phyloP scores from a whole-genome alignment of 768 basidiomycete species.

The Lactarius vividus region DNA sequence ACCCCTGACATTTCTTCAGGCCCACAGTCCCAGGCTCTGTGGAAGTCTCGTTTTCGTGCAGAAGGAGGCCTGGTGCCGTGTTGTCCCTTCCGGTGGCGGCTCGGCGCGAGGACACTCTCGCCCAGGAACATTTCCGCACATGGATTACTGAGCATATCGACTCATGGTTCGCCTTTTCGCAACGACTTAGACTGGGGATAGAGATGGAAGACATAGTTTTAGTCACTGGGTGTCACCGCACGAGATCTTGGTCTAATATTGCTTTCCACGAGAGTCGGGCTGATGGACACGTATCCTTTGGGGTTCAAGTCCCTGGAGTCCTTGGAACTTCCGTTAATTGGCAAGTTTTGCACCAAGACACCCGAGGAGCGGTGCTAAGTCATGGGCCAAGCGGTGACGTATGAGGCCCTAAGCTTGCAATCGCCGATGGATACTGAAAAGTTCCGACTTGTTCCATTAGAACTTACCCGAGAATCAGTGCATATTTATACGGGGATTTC shows the following conservation, averaged over 20 bases:
- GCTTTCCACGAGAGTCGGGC: background rate
- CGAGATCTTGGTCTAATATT: background rate
- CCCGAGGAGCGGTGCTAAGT: background rate
- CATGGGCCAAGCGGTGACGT: no score
- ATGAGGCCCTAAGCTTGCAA: no score
- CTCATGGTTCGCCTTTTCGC: background rate
- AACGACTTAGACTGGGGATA: background rate
- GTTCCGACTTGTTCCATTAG: no score
- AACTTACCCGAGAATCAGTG: no score
- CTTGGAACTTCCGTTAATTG: background rate
- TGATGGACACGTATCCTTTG: background rate
- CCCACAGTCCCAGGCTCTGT: no score
- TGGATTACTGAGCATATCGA: background rate
- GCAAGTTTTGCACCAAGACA: background rate
- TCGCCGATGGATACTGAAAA: no score
- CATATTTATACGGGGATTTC: no score
- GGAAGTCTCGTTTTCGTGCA: no score
- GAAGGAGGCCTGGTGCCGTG: no score
- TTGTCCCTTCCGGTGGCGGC: background rate
- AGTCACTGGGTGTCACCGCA: background rate
- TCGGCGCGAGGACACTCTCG: background rate
- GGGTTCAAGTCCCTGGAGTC: background rate
- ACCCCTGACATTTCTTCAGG: background rate
- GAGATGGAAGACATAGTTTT: background rate
- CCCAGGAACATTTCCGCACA: no score